Conservation (phyloP, 306 rosid genomes). For the Sicyos edulis region DNA sequence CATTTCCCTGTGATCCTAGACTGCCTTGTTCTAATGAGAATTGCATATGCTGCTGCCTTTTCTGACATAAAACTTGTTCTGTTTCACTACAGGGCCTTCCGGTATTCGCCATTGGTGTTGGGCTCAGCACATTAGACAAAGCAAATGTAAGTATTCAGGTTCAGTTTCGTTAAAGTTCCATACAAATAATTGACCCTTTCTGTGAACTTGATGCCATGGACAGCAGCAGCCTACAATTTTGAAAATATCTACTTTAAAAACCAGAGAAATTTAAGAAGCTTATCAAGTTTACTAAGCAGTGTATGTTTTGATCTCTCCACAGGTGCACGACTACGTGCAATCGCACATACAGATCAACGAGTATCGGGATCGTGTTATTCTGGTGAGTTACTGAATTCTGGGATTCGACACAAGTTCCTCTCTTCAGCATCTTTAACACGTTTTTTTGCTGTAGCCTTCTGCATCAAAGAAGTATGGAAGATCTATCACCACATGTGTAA, state of each 20-base stretch:
- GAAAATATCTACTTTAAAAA: not conserved
- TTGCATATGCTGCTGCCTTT: not conserved
- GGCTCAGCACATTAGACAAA: conserved; percentile 81
- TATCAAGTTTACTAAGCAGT: not conserved
- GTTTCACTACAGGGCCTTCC: conserved; percentile 69
- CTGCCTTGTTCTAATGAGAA: not conserved
- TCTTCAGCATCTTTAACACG: conserved; percentile 20
- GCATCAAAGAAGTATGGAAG: conserved; percentile 67
- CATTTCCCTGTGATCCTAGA: not conserved
- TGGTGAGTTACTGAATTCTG: conserved; percentile 44
- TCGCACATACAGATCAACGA: conserved; percentile 96
- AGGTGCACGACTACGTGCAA: conserved; percentile 96
- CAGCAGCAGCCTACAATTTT: not conserved
- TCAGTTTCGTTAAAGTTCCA: not conserved
- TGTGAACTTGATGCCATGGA: not conserved
- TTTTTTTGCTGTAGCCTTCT: conserved; percentile 55
- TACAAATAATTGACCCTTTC: not conserved
- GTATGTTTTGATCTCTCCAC: conserved; percentile 21
- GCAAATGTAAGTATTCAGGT: conserved; percentile 66
- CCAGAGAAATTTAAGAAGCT: not conserved
- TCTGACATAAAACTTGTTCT: conserved; percentile 24
- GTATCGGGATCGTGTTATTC: conserved; percentile 74
- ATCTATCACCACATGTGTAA: conserved; percentile 68
- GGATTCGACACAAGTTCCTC: conserved; percentile 13
- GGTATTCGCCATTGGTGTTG: conserved; percentile 75